Conservation (phyloP, 768 basidiomycete species). For the Pulveroboletus ravenelii region DNA sequence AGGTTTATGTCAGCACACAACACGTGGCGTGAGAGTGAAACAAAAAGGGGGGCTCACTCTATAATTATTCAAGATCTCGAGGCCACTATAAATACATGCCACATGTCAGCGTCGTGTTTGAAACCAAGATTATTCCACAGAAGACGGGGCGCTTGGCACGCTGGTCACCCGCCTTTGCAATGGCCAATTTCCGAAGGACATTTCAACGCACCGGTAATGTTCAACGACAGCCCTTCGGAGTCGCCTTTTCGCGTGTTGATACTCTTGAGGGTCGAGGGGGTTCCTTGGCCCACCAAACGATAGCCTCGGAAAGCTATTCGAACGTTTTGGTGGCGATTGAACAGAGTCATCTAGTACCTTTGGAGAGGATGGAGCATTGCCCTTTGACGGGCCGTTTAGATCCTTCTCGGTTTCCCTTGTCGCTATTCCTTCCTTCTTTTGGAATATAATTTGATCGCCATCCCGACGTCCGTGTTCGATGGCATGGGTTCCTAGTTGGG, state of each 20-base stretch:
- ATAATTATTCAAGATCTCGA: constrained; percentile 88
- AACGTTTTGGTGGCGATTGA: not conserved
- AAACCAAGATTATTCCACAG: not conserved
- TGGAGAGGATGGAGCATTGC: not conserved
- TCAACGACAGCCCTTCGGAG: constrained; percentile 79
- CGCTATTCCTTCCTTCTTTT: not conserved
- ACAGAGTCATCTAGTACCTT: not conserved
- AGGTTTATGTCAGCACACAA: not conserved
- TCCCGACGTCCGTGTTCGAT: not conserved
- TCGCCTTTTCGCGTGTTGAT: constrained; percentile 74
- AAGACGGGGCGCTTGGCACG: no score
- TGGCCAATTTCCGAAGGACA: not conserved
- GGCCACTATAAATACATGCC: constrained; percentile 40
- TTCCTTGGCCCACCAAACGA: constrained; percentile 1
- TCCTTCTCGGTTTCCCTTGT: not conserved
- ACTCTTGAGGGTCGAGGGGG: constrained; percentile 66
- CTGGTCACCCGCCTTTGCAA: not conserved
- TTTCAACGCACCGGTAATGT: constrained; percentile 58
- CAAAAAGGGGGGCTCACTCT: constrained; percentile 41
- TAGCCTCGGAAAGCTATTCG: not conserved
- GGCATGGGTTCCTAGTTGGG: not conserved
- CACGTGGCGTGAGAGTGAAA: not conserved
- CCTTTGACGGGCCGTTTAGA: not conserved
- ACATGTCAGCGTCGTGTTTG: constrained; percentile 5
- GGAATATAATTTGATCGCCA: not conserved